These are phyloP conservation scores for Kuraishia cidri DNA, from an alignment of 805 yeast genomes.

Conservation along the genomic window DNA sequence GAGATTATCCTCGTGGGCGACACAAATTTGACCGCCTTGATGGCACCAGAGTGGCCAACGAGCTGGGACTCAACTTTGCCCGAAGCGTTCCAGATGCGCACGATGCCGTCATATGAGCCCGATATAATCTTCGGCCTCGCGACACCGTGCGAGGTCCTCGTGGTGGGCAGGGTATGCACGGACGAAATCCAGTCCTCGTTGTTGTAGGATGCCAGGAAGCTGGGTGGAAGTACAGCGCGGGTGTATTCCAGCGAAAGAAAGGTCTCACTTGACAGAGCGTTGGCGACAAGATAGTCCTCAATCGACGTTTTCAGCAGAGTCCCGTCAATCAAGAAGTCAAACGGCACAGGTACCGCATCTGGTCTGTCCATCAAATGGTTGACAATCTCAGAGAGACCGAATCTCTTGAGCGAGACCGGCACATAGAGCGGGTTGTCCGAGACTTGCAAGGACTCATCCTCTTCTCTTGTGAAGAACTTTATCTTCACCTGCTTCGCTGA, in stretches of 20 bases:
- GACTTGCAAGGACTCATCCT: conserved; percentile 62
- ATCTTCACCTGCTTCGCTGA: conserved; percentile 1
- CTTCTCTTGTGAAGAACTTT: conserved; percentile 40
- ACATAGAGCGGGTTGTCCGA: conserved; percentile 79
- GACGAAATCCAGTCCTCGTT: conserved; percentile 96
- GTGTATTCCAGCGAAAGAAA: conserved; percentile 81
- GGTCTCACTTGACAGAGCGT: conserved; percentile 79
- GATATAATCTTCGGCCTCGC: conserved; percentile 54
- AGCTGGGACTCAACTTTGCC: conserved; percentile 77
- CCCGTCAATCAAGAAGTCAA: conserved; percentile 88
- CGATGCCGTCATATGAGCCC: conserved; percentile 93
- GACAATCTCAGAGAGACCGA: conserved; percentile 90
- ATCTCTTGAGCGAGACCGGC: conserved; percentile 79
- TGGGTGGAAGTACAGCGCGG: conserved; percentile 90
- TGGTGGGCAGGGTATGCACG: conserved; percentile 35
- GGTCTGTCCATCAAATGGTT: conserved; percentile 64
- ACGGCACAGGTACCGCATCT: conserved; percentile 65
- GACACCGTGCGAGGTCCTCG: conserved; percentile 24
- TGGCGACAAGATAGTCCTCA: conserved; percentile 64
- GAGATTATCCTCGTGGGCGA: conserved; percentile 69
- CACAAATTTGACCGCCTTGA: conserved; percentile 76
- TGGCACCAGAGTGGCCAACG: conserved; percentile 83
- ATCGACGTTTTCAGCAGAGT: conserved; percentile 69
- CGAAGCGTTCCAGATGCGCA: conserved; percentile 76
- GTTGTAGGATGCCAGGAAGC: conserved; percentile 75